Base-by-base conservation (phyloP, 163 green algal genomes). In the Chlamydomonas reinhardtii region DNA sequence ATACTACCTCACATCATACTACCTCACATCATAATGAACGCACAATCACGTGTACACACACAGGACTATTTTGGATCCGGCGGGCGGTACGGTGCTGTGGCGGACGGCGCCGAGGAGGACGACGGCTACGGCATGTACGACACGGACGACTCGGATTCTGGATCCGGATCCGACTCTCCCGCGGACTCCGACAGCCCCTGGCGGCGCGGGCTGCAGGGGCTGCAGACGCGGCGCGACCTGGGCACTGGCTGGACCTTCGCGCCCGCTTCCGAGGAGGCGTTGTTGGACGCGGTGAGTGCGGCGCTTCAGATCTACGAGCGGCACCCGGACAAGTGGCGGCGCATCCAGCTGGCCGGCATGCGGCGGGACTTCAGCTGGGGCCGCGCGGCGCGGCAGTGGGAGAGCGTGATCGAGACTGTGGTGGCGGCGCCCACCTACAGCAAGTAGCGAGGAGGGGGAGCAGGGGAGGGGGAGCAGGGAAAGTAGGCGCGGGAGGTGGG, bases 341-440 rank as follows among this genome's bases (percentile, higher is more conserved):
- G 61, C 29, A 75, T 95, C 43, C 93, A 96, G 89, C 43, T 84
- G 87, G 92, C 94, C 4, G 93, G 95, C 76, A 98, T 98, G 96
- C 66, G 89, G 74, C 88, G 91, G 62, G 92, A 94, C 73, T 93
- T 74, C 59, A 91, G 82, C 87, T 98, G 96, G 96, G 84, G 95
- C 56, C 86, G 92, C 1, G 94, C 96, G 14, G 96, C 96, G 12
- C 56, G 83, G 73, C 89, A 98, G 89, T 98, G 96, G 82, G 90
- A 98, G 91, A 77, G 92, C 74, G 92, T 98, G 72, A 94, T 96
- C 37, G 69, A 92, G 34, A 94, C 88, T 88, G 91, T 81, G 24
- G 88, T 48, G 16, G 43, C 29, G 15, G 54, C n/a, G 35, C 43
- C 25, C 9, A 29, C 80, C 27, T 86, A 86, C 80, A 74, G 70